Conservation (phyloP, 305 asterid species). For the Solanum hybrid region DNA sequence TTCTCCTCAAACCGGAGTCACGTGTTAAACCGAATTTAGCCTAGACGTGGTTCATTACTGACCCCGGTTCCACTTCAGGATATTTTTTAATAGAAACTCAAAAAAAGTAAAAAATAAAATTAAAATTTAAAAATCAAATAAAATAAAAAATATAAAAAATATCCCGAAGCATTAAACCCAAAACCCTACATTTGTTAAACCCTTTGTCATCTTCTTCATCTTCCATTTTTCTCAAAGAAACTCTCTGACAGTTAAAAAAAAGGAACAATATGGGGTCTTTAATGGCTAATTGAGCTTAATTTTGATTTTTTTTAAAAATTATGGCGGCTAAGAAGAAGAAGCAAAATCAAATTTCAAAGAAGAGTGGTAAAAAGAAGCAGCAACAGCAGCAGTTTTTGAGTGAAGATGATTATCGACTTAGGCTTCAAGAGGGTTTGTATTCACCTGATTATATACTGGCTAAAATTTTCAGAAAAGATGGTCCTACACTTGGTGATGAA, state of each 20-base stretch:
- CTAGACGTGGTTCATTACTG: background rate
- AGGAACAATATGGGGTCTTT: background rate
- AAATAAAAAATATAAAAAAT: background rate
- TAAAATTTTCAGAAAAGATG: constrained; percentile 75
- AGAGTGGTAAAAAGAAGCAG: constrained; percentile 26
- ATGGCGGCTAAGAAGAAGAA: constrained; percentile 29
- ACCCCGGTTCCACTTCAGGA: background rate
- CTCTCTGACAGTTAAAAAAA: background rate
- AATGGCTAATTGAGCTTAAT: constrained; percentile 24
- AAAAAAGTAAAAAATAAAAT: background rate
- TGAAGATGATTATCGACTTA: constrained; percentile 45
- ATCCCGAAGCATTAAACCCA: constrained; percentile 22
- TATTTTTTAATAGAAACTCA: background rate
- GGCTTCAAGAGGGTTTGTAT: constrained; percentile 71
- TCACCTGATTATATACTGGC: constrained; percentile 50
- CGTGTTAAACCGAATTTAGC: background rate
- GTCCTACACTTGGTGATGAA: constrained; percentile 69
- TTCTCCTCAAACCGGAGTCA: background rate
- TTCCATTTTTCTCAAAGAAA: constrained; percentile 11
- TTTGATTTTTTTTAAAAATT: background rate
- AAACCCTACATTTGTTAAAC: constrained; percentile 66
- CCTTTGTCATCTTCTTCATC: constrained; percentile 26
- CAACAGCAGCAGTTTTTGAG: constrained; percentile 38
- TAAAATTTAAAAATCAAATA: too few relatives aligned
- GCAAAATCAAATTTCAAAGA: constrained; percentile 8